Percentiles rank a stretch among this genome's conserved stretches.
Evolutionary conservation across 768 basidiomycete species (phyloP).

Genomic region (Boletus eberwhitei): DNA sequence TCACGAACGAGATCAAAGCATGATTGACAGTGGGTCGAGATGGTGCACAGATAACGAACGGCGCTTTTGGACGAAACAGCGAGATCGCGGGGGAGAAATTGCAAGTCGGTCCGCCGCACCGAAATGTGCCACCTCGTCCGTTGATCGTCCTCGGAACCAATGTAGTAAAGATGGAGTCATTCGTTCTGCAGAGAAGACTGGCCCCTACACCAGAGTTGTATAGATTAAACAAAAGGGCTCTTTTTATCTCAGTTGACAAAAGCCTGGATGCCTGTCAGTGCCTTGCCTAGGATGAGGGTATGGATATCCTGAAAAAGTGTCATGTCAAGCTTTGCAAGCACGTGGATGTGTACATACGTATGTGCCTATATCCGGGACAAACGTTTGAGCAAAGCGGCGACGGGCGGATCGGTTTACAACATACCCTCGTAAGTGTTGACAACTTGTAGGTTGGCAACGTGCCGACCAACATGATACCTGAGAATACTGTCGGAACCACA

Average conservation of each 20-base stretch:
- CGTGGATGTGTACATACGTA: conserved; percentile 40
- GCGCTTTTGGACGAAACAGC: background rate
- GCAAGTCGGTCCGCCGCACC: background rate
- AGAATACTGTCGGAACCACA: background rate
- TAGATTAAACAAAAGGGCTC: background rate
- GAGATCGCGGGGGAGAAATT: too few relatives aligned
- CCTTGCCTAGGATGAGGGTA: conserved; percentile 89
- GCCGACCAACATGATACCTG: conserved; percentile 91
- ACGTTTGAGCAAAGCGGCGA: background rate
- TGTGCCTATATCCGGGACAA: conserved; percentile 42
- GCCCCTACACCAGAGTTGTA: background rate
- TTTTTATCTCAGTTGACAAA: conserved; percentile 56
- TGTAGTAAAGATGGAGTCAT: background rate
- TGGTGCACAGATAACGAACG: background rate
- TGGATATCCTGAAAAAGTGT: conserved; percentile 67
- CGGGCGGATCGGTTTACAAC: conserved; percentile 11
- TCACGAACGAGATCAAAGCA: background rate
- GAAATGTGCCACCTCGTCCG: background rate
- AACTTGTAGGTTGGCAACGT: conserved; percentile 94
- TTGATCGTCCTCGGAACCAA: background rate
- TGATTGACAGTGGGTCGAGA: background rate
- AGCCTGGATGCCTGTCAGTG: conserved; percentile 85
- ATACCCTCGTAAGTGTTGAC: conserved; percentile 92
- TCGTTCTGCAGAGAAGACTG: background rate
- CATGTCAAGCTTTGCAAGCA: background rate